These are phyloP conservation scores for Amanita inopinata DNA, from an alignment of 768 basidiomycete genomes.

Conservation along the genomic window DNA sequence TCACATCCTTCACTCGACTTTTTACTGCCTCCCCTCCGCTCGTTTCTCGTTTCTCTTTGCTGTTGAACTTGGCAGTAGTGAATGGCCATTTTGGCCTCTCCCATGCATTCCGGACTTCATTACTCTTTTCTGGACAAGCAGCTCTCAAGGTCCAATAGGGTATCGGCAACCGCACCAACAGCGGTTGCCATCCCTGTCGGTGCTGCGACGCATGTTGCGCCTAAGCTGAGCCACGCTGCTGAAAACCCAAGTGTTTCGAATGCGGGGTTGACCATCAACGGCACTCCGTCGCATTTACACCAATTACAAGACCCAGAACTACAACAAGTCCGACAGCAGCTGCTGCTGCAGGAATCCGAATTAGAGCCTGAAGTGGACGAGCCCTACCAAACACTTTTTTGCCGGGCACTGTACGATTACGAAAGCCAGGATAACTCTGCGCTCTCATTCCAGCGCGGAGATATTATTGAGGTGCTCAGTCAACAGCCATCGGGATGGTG, in stretches of 20 bases:
- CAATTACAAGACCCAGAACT: slow-evolving; percentile 1
- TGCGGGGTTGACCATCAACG: not conserved
- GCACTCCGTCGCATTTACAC: slow-evolving; percentile 1
- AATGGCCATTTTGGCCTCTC: slow-evolving; percentile 25
- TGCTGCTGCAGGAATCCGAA: slow-evolving; percentile 23
- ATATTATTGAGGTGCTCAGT: slow-evolving; percentile 90
- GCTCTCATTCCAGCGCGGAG: slow-evolving; percentile 76
- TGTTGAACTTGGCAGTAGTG: slow-evolving; percentile 7
- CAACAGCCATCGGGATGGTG: slow-evolving; percentile 95
- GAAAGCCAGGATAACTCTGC: slow-evolving; percentile 81
- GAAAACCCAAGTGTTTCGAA: not conserved
- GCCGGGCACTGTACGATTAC: slow-evolving; percentile 89
- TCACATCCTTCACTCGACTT: slow-evolving; percentile 12
- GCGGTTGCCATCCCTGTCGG: not conserved
- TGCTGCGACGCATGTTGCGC: not conserved
- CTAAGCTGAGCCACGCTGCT: not conserved
- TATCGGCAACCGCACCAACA: too few relatives aligned
- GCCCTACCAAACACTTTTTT: slow-evolving; percentile 69
- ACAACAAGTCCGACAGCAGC: slow-evolving; percentile 12
- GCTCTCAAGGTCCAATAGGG: slow-evolving; percentile 4
- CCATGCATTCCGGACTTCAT: slow-evolving; percentile 19
- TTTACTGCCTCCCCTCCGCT: slow-evolving; percentile 10
- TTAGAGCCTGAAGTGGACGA: slow-evolving; percentile 34
- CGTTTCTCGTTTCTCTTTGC: slow-evolving; percentile 7
- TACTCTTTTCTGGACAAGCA: slow-evolving; percentile 15